Percentiles rank a stretch among this genome's conserved stretches.
These are phyloP conservation scores for Xylariaceae sp. DNA, from an alignment of 2,329 filamentous ascomycete species.

Conservation along the genomic window DNA sequence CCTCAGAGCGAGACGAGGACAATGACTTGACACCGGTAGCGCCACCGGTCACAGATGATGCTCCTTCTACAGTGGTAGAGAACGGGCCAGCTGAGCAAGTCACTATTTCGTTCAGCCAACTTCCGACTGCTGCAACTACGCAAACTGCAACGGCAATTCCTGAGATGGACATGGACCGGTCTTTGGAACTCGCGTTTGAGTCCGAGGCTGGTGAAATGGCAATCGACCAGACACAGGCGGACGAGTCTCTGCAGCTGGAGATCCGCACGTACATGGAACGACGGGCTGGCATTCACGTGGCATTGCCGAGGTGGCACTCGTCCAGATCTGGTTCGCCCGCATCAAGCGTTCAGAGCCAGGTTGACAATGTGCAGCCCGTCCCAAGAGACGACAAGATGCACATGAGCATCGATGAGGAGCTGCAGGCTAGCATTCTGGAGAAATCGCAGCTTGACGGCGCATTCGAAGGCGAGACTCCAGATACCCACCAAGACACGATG, in stretches of 20 bases:
- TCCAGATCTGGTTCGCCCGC: too few relatives aligned
- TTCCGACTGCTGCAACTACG: constrained; percentile 23
- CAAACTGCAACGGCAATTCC: constrained; percentile 11
- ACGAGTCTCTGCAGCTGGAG: constrained; percentile 1
- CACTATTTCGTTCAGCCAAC: constrained; percentile 7
- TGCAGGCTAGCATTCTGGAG: constrained; percentile 27
- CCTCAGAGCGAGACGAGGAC: too few relatives aligned
- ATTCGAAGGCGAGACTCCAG: background rate
- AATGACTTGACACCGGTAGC: too few relatives aligned
- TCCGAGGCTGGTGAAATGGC: too few relatives aligned
- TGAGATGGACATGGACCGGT: background rate
- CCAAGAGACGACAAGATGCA: background rate
- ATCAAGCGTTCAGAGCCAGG: too few relatives aligned
- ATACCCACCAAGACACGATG: background rate
- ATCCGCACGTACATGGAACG: background rate
- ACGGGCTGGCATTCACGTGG: background rate
- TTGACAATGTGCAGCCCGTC: too few relatives aligned
- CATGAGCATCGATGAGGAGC: constrained; percentile 27
- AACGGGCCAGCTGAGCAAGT: background rate
- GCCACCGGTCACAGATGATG: too few relatives aligned
- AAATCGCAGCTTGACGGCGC: constrained; percentile 14
- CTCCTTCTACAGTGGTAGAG: too few relatives aligned
- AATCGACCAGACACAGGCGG: background rate
- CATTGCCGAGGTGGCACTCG: background rate
- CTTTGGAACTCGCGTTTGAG: too few relatives aligned